Percentiles rank a stretch among this genome's conserved stretches.
phyloP scores from a whole-genome alignment of 148 eudicot genomes.

The Gaultheria prostrata region DNA sequence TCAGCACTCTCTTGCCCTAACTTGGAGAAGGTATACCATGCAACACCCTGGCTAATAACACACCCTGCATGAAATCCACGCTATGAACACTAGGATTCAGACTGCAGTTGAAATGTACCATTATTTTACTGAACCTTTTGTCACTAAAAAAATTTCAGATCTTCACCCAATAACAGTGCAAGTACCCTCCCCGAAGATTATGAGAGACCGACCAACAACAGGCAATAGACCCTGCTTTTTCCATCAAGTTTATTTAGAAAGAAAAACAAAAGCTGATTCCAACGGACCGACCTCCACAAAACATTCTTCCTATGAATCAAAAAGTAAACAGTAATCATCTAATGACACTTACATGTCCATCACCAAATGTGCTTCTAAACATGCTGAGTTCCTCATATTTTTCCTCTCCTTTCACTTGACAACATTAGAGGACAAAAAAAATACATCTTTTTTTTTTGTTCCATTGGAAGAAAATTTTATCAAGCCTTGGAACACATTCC shows the following conservation, averaged over 20 bases:
- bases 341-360: background rate
- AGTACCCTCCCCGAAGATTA: slow-evolving; percentile 24
- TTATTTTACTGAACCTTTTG: slow-evolving; percentile 41
- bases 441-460: background rate
- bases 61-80: background rate
- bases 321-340: background rate
- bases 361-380: background rate
- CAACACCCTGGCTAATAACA: background rate
- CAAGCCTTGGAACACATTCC: background rate
- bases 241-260: slow-evolving; percentile 18
- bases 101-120: slow-evolving; percentile 20
- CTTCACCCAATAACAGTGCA: slow-evolving; percentile 37
- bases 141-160: slow-evolving; percentile 12
- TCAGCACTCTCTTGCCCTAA: background rate
- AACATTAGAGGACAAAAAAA: background rate
- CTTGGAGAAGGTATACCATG: background rate
- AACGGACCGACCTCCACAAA: background rate
- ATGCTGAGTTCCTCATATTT: background rate
- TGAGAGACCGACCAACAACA: slow-evolving; percentile 28
- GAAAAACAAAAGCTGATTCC: background rate
- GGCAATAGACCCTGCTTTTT: slow-evolving; percentile 30
- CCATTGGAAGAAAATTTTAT: background rate
- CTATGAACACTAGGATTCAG: background rate
- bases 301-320: background rate
- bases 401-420: background rate